Evolutionary conservation across 768 basidiomycete genomes (phyloP).

Genomic region (Suillus cothurnatus): DNA sequence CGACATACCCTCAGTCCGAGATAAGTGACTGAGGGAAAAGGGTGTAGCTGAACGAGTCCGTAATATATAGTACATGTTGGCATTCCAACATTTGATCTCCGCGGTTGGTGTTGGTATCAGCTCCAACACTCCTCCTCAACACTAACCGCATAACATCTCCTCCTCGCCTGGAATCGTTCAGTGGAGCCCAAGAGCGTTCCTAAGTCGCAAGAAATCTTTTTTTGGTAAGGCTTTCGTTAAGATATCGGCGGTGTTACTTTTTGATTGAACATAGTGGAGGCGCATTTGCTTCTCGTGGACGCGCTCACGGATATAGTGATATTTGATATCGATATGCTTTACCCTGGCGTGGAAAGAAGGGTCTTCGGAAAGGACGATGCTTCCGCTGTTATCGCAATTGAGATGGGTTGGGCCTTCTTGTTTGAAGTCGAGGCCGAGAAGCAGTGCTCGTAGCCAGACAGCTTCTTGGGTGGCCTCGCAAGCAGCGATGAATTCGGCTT

Average conservation of each 20-base stretch:
- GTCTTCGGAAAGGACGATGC: conserved; percentile 38
- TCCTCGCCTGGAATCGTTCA: too few relatives aligned
- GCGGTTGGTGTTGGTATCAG: too few relatives aligned
- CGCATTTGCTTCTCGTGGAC: conserved; percentile 26
- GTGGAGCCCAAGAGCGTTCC: too few relatives aligned
- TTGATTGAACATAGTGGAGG: conserved; percentile 33
- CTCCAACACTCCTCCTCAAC: too few relatives aligned
- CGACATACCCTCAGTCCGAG: too few relatives aligned
- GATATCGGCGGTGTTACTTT: conserved; percentile 39
- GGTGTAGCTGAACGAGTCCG: too few relatives aligned
- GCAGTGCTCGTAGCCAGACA: conserved; percentile 32
- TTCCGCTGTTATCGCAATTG: conserved; percentile 40
- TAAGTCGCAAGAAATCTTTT: too few relatives aligned
- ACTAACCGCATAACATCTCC: too few relatives aligned
- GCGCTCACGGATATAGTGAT: conserved; percentile 40
- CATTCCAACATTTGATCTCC: too few relatives aligned
- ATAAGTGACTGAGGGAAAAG: too few relatives aligned
- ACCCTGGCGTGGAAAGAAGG: conserved; percentile 36
- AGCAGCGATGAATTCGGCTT: conserved; percentile 17
- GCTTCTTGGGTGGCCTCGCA: conserved; percentile 24
- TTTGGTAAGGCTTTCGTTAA: conserved; percentile 38
- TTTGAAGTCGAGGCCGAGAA: conserved; percentile 18
- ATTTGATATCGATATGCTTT: conserved; percentile 48
- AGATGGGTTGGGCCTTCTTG: too few relatives aligned
- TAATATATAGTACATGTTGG: too few relatives aligned